These are phyloP conservation scores for Dictyostelium firmibasis DNA, from an alignment of 78 protist species.

Conservation along the genomic window DNA sequence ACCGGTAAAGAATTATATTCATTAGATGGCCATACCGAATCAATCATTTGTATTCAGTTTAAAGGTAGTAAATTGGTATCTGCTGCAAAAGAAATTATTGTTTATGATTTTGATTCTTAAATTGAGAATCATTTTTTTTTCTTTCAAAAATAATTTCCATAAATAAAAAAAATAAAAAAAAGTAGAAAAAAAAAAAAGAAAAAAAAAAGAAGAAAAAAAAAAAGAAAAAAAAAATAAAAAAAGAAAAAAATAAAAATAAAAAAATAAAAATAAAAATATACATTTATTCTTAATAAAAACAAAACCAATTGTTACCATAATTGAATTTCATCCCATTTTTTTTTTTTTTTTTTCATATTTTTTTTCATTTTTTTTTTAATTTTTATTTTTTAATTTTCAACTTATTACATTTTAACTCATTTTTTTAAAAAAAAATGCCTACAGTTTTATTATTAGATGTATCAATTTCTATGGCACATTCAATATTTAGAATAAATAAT, in stretches of 20 bases:
- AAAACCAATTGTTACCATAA: too few species aligned
- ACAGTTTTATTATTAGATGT: slow-evolving; percentile 18
- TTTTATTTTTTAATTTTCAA: not conserved
- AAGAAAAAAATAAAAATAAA: not conserved
- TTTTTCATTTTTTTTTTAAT: not conserved
- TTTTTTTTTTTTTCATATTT: too few species aligned
- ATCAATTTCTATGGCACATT: slow-evolving; percentile 30
- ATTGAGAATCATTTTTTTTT: not conserved
- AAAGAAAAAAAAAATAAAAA: not conserved
- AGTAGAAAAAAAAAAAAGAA: not conserved
- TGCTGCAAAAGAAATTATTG: slow-evolving; percentile 75
- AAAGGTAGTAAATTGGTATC: slow-evolving; percentile 64
- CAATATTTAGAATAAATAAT: not conserved
- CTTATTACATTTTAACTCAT: not conserved
- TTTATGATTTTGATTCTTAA: slow-evolving; percentile 66
- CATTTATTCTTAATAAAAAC: too few species aligned
- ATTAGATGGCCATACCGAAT: slow-evolving; percentile 67
- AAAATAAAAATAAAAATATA: not conserved
- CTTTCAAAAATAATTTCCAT: too few species aligned
- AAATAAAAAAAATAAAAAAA: not conserved
- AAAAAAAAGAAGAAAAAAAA: not conserved
- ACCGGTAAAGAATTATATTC: slow-evolving; percentile 44
- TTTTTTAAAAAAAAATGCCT: not conserved
- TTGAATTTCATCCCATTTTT: too few species aligned
- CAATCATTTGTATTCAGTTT: slow-evolving; percentile 72